Percentiles rank a stretch among this genome's conserved stretches.
Evolutionary conservation across 2,329 filamentous ascomycete genomes (phyloP).

Genomic region (Tolypocladium pustulatum): DNA sequence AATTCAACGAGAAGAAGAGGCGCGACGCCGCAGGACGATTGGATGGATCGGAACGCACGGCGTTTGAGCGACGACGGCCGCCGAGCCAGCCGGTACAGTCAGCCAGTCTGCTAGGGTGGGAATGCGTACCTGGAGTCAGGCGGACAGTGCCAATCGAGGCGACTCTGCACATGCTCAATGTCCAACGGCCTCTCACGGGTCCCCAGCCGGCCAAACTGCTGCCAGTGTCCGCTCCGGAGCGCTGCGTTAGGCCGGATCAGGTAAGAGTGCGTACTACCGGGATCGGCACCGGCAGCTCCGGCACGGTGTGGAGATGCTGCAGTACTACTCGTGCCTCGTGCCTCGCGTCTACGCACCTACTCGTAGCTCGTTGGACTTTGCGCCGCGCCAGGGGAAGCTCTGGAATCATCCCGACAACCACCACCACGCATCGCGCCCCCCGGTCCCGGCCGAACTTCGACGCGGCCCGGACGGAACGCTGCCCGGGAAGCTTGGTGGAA

Average conservation of each 20-base stretch:
- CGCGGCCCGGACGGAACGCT: background rate
- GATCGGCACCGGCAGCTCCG: background rate
- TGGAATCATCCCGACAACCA: background rate
- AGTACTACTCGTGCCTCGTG: no score
- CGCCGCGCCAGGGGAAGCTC: background rate
- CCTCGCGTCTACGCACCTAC: background rate
- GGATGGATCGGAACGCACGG: background rate
- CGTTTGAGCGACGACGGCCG: background rate
- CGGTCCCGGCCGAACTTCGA: background rate
- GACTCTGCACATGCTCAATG: background rate
- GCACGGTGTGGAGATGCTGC: background rate
- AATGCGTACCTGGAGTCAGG: background rate
- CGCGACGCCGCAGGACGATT: background rate
- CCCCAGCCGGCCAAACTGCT: background rate
- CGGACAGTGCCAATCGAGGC: background rate
- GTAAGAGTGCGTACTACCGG: background rate
- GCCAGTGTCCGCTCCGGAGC: background rate
- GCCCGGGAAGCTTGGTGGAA: background rate
- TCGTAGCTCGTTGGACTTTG: background rate
- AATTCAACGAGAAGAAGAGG: background rate
- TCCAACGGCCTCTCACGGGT: background rate
- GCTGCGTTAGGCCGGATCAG: background rate
- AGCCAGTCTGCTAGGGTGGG: background rate
- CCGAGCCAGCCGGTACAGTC: background rate
- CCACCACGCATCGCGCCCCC: background rate